Evolutionary conservation across 495 filamentous ascomycete species (phyloP), one percentile per base, ranked within the genome.

Genomic region (Poronia punctata): DNA sequence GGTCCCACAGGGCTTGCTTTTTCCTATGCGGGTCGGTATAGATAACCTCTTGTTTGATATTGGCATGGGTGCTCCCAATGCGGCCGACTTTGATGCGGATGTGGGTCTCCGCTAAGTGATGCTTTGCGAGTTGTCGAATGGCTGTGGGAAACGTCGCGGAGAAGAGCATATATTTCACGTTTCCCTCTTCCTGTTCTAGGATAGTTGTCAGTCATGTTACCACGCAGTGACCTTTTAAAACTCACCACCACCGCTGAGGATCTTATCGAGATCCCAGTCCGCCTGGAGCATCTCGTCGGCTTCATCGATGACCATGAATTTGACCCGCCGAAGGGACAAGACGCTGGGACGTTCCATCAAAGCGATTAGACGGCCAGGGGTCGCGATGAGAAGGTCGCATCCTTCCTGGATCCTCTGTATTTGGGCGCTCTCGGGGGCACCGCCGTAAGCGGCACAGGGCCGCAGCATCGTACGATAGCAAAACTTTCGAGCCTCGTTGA

Each of bases 401-500:
- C 92, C 92, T 50, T 77, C 80, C 25, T 74, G 70, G 9, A 98
- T 68, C 49, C 92, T 83, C 2, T 73, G 65, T 2, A 74, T 62
- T 57, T 95, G 88, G 7, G 79, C 72, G 1, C 55, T 49, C 3
- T 72, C 44, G 0, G 86, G 84, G 21, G 78, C 80, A 43, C 92
- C 92, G 34, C 92, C 92, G 54, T 98, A 98, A 17, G 82, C 67
- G 21, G 93, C 88, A 50, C 87, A 93, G 18, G 92, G 92, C 30
- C 90, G 87, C 33, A 97, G 73, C 86, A 92, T 95, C 11, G 86
- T 86, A 9, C 92, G 79, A 52, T 98, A 97, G 55, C 86, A 93
- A 27, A 95, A 76, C 43, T 87, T 85, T 43, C 92, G 80, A 10
- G 85, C 80, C 54, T 96, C 90, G 43, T 93, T 85, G 62, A 95